phyloP scores from a whole-genome alignment of 257 asterid genomes.

The Penstemon newberryi region DNA sequence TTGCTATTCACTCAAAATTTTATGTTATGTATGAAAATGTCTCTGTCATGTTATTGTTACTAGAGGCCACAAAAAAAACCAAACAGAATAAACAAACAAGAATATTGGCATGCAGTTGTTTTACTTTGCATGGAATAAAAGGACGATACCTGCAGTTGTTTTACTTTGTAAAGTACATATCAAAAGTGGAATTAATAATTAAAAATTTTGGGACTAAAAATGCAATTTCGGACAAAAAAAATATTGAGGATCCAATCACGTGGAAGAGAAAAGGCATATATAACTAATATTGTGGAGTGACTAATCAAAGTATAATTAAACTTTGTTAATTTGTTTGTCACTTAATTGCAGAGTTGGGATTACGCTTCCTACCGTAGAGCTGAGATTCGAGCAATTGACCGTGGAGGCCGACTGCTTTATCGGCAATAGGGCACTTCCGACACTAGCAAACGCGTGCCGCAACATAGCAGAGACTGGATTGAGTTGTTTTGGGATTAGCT shows the following conservation, averaged over 20 bases:
- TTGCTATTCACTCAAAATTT: no score
- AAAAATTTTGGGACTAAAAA: no score
- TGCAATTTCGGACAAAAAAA: no score
- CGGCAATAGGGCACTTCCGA: conserved; percentile 69
- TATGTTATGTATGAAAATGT: neutral
- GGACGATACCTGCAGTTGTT: neutral
- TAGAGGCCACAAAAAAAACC: no score
- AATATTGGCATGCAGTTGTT: conserved; percentile 5
- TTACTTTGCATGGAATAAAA: conserved; percentile 25
- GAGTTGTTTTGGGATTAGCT: conserved; percentile 41
- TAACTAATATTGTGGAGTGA: no score
- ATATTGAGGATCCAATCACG: no score
- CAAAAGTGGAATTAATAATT: no score
- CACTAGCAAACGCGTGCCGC: conserved; percentile 51
- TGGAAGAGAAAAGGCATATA: neutral
- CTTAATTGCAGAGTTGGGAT: conserved; percentile 57
- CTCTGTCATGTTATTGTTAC: no score
- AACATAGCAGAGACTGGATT: conserved; percentile 49
- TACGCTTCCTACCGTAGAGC: conserved; percentile 59
- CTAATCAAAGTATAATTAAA: no score
- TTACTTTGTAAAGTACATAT: neutral
- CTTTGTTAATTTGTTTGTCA: no score
- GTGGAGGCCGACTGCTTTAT: conserved; percentile 63
- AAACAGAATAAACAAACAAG: conserved; percentile 8
- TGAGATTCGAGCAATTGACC: conserved; percentile 50